Evolutionary conservation across 1,139 yeast genomes (phyloP).

Genomic region (Groenewaldozyma auringiensis): DNA sequence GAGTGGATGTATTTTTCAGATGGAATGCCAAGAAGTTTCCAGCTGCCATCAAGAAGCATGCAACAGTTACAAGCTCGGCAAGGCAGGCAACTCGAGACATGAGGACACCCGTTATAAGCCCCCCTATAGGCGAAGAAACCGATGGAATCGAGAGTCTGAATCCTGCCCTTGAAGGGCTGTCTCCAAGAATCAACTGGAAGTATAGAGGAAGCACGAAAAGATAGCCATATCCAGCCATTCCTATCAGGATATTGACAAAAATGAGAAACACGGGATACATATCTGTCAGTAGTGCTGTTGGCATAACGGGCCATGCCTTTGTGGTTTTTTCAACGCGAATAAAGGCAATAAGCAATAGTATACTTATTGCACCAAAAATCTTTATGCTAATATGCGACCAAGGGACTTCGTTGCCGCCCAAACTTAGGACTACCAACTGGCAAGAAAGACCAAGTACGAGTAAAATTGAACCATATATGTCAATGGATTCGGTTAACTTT

Average conservation of each 20-base stretch:
- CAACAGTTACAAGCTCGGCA: constrained; percentile 7
- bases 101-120: constrained; percentile 9
- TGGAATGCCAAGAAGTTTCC: constrained; percentile 8
- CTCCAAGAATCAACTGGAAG: constrained; percentile 13
- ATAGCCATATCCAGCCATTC: constrained; percentile 12
- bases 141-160: constrained; percentile 11
- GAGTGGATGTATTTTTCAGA: background rate
- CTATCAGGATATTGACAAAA: constrained; percentile 7
- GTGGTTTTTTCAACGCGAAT: constrained; percentile 7
- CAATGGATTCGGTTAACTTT: constrained; percentile 5
- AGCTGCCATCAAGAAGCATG: constrained; percentile 7
- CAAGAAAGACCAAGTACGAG: constrained; percentile 9
- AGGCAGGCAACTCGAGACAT: constrained; percentile 9
- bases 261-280: constrained; percentile 8
- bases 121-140: constrained; percentile 12
- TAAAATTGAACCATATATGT: constrained; percentile 9
- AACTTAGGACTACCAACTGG: constrained; percentile 10
- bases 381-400: constrained; percentile 10
- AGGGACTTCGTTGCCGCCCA: constrained; percentile 11
- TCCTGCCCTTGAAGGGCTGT: constrained; percentile 12
- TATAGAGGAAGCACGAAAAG: constrained; percentile 12
- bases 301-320: constrained; percentile 9
- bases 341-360: constrained; percentile 7
- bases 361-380: constrained; percentile 4
- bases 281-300: constrained; percentile 8